A percentile compares a stretch with the other conserved stretches of the same genome.
phyloP scores from a whole-genome alignment of 1,284 basidiomycete genomes.

The Ceratobasidium sp. region DNA sequence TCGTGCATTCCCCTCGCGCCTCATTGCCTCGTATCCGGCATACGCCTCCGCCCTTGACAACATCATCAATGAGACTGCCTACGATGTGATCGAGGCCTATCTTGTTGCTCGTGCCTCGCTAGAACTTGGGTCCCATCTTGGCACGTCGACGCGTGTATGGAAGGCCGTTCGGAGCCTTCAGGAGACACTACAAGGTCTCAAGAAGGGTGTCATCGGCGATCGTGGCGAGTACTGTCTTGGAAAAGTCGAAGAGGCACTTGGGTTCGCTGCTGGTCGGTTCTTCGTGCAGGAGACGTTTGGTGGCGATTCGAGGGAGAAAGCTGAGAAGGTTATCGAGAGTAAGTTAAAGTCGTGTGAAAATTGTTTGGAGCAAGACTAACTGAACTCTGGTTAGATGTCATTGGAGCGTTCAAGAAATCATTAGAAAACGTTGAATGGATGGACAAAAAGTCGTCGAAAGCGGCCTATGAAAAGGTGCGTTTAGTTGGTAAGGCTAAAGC shows the following conservation, averaged over 20 bases:
- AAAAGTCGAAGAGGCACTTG: slow-evolving; percentile 74
- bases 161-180: slow-evolving; percentile 77
- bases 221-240: slow-evolving; percentile 82
- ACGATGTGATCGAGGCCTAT: slow-evolving; percentile 88
- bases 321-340: slow-evolving; percentile 87
- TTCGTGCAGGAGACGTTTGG: slow-evolving; percentile 92
- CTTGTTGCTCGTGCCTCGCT: slow-evolving; percentile 81
- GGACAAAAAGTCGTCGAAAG: slow-evolving; percentile 85
- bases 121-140: slow-evolving; percentile 76
- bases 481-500: not conserved
- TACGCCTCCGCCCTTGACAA: slow-evolving; percentile 79
- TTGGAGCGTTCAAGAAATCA: slow-evolving; percentile 86
- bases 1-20: slow-evolving; percentile 78
- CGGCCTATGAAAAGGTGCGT: slow-evolving; percentile 85
- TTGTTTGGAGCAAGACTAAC: slow-evolving; percentile 10
- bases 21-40: slow-evolving; percentile 88
- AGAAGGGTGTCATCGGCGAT: slow-evolving; percentile 88
- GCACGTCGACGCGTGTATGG: slow-evolving; percentile 81
- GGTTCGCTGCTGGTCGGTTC: slow-evolving; percentile 80
- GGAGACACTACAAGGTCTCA: slow-evolving; percentile 85
- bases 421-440: slow-evolving; percentile 90
- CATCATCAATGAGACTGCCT: slow-evolving; percentile 78
- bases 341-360: slow-evolving; percentile 47
- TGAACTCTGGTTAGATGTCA: slow-evolving; percentile 70
- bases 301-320: slow-evolving; percentile 83